A percentile compares a stretch with the other conserved stretches of the same genome.
Conservation (phyloP, 805 yeast species). For the Kodamaea fukazawae region DNA sequence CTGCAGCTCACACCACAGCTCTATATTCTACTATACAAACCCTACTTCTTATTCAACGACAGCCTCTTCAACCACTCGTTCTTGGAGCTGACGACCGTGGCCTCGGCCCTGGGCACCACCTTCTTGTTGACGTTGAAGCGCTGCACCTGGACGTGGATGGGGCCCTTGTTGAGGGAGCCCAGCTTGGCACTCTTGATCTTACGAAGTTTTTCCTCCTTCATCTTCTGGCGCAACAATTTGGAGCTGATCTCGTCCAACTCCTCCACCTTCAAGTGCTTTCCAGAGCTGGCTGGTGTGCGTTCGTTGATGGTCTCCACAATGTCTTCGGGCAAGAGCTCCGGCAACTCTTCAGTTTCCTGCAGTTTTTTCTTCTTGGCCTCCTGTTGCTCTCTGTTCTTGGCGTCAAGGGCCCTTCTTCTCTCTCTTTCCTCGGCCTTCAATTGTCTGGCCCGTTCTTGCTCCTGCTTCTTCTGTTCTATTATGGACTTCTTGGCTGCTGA, state of each 20-base stretch:
- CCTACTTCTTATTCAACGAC: slow-evolving; percentile 32
- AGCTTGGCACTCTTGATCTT: slow-evolving; percentile 24
- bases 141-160: slow-evolving; percentile 39
- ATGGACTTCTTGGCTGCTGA: slow-evolving; percentile 24
- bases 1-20: too few species aligned
- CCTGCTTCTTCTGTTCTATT: slow-evolving; percentile 25
- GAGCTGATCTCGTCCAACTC: slow-evolving; percentile 34
- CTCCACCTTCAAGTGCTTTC: slow-evolving; percentile 31
- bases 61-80: slow-evolving; percentile 42
- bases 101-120: slow-evolving; percentile 38
- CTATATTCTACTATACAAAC: not conserved
- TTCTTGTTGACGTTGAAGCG: slow-evolving; percentile 19
- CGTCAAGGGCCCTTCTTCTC: slow-evolving; percentile 34
- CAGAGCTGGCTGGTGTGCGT: slow-evolving; percentile 13
- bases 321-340: slow-evolving; percentile 44
- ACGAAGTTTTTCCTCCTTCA: slow-evolving; percentile 34
- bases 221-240: slow-evolving; percentile 22
- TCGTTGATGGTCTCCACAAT: slow-evolving; percentile 23
- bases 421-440: slow-evolving; percentile 29
- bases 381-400: slow-evolving; percentile 35
- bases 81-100: slow-evolving; percentile 27
- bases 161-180: slow-evolving; percentile 34
- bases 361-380: slow-evolving; percentile 23
- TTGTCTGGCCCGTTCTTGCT: slow-evolving; percentile 21
- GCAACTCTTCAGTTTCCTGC: slow-evolving; percentile 24